These are phyloP conservation scores for Fusarium praegraminearum DNA, from an alignment of 2,329 filamentous ascomycete species.

Conservation along the genomic window DNA sequence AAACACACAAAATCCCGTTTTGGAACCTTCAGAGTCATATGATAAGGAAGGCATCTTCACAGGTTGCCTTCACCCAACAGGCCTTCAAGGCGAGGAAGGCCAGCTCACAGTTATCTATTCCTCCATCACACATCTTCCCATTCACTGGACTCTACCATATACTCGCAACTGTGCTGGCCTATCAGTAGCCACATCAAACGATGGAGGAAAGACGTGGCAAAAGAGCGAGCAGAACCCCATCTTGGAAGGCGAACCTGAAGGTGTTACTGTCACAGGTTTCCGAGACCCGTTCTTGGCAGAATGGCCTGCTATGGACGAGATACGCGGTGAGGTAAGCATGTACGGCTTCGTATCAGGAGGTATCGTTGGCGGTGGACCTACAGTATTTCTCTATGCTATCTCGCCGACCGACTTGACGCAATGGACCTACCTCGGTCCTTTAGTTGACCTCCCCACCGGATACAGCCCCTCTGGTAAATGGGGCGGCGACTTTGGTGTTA, in stretches of 20 bases:
- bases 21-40: slow-evolving; percentile 56
- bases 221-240: slow-evolving; percentile 51
- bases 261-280: slow-evolving; percentile 50
- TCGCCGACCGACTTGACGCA: slow-evolving; percentile 53
- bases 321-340: slow-evolving; percentile 47
- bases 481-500: slow-evolving; percentile 63
- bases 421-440: slow-evolving; percentile 60
- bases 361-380: slow-evolving; percentile 55
- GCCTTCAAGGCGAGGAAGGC: slow-evolving; percentile 56
- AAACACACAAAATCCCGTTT: slow-evolving; percentile 51
- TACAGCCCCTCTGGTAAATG: slow-evolving; percentile 56
- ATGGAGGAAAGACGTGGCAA: slow-evolving; percentile 53
- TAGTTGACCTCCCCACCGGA: slow-evolving; percentile 57
- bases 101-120: slow-evolving; percentile 53
- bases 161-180: slow-evolving; percentile 57
- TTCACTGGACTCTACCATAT: slow-evolving; percentile 56
- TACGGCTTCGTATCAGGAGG: slow-evolving; percentile 64
- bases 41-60: slow-evolving; percentile 65
- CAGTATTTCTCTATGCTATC: slow-evolving; percentile 61
- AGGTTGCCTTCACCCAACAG: slow-evolving; percentile 62
- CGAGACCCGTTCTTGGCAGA: slow-evolving; percentile 51
- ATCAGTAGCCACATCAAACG: slow-evolving; percentile 54
- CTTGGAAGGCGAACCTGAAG: slow-evolving; percentile 47
- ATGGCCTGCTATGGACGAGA: slow-evolving; percentile 48
- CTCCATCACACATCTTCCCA: slow-evolving; percentile 51